Percentiles rank a stretch among this genome's conserved stretches.
phyloP scores from a whole-genome alignment of 257 asterid species.

The Capsicum baccatum region DNA sequence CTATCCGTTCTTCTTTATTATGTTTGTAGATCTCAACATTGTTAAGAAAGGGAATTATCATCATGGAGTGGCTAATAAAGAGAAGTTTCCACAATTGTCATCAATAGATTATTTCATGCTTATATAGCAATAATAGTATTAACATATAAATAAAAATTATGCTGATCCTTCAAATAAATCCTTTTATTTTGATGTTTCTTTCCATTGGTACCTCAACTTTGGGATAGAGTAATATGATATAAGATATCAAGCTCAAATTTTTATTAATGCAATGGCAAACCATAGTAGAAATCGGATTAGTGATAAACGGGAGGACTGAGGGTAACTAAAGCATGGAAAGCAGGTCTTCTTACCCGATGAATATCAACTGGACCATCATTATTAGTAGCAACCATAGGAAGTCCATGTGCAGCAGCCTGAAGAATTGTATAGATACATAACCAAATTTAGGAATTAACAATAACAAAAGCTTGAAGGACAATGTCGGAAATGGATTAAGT shows the following conservation, averaged over 20 bases:
- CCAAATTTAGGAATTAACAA: background rate
- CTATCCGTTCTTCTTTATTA: no score
- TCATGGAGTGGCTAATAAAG: constrained; percentile 64
- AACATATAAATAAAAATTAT: background rate
- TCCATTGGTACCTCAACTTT: background rate
- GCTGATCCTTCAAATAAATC: background rate
- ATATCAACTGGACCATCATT: constrained; percentile 66
- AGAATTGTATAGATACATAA: constrained; percentile 22
- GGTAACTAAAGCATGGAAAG: background rate
- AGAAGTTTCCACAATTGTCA: no score
- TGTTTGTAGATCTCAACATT: no score
- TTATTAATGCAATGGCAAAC: background rate
- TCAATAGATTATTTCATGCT: background rate
- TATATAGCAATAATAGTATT: background rate
- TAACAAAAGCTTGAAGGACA: constrained; percentile 12
- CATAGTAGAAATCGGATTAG: background rate
- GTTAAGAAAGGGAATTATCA: constrained; percentile 33
- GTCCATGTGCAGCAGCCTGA: constrained; percentile 67
- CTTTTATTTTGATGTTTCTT: background rate
- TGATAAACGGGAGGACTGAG: background rate
- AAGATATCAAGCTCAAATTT: background rate
- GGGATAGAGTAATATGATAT: background rate
- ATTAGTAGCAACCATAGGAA: constrained; percentile 61
- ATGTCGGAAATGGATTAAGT: background rate
- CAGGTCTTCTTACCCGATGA: constrained; percentile 45